Evolutionary conservation across 495 filamentous ascomycete genomes (phyloP), one percentile per base, ranked within the genome.

Genomic region (Podospora fimiseda): DNA sequence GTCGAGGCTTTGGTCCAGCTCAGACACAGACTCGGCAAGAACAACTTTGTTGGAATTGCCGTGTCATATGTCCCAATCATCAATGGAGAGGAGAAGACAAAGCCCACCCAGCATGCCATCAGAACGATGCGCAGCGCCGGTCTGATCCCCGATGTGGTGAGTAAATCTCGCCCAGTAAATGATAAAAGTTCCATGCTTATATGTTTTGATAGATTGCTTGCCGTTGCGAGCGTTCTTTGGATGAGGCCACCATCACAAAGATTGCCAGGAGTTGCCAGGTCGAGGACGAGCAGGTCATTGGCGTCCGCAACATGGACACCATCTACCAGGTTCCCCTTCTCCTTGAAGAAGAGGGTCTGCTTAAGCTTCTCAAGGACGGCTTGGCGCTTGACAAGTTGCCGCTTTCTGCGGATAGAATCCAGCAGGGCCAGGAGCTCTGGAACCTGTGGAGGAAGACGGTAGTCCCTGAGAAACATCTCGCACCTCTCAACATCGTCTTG

Each of bases 271-370:
- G 81, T 68, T 96, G 92, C 64, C 86, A 94, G 57, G 84, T 95
- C 21, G 84, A 90, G 45, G 63, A 74, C 14, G 75, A 88, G 53
- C 89, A 95, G 55, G 89, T 97, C 15, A 72, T 96, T 44, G 86
- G 79, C 13, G 93, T 97, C 7, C 86, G 85, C 52, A 85, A 97
- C 67, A 87, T 96, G 56, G 74, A 80, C 6, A 87, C 89, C 0
- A 90, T 86, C 21, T 96, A 96, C 67, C 92, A 95, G 44, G 93
- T 98, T 0, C 93, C 93, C 3, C 69, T 96, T 2, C 86, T 96
- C 24, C 86, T 98, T 3, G 82, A 89, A 53, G 73, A 87, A 41
- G 89, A 97, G 68, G 79, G 81, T 5, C 75, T 96, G 2, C 70
- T 92, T 20, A 63, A 72, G 0, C 75, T 80, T 4, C 73, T 97